A percentile compares a stretch with the other conserved stretches of the same genome.
Evolutionary conservation across 768 basidiomycete genomes (phyloP).

Genomic region (Boletus edulis): DNA sequence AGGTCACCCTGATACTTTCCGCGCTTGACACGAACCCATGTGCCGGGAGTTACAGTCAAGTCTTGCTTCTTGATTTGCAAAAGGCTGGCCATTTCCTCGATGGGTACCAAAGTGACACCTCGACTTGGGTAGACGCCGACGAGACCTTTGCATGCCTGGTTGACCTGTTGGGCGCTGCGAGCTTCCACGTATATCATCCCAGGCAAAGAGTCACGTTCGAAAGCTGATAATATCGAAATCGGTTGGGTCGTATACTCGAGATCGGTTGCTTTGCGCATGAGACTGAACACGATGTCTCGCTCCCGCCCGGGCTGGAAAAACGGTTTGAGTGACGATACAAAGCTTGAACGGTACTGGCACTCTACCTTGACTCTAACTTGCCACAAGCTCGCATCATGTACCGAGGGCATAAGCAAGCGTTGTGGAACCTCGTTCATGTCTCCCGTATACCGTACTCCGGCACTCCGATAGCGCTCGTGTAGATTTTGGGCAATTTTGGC

Average conservation of each 20-base stretch:
- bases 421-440: slow-evolving; percentile 95
- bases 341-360: background rate
- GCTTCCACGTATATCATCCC: slow-evolving; percentile 99
- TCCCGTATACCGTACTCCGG: slow-evolving; percentile 75
- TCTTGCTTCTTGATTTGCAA: slow-evolving; percentile 96
- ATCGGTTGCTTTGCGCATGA: slow-evolving; percentile 91
- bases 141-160: slow-evolving; percentile 81
- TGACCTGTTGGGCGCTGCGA: slow-evolving; percentile 80
- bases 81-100: slow-evolving; percentile 97
- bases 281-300: slow-evolving; percentile 88
- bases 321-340: background rate
- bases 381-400: slow-evolving; percentile 95
- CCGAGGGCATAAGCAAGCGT: slow-evolving; percentile 91
- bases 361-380: slow-evolving; percentile 89
- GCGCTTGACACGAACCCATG: slow-evolving; percentile 93
- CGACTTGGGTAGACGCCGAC: slow-evolving; percentile 88
- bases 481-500: slow-evolving; percentile 83
- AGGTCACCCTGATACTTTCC: slow-evolving; percentile 94
- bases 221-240: slow-evolving; percentile 87
- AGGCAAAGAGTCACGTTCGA: slow-evolving; percentile 91
- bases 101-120: slow-evolving; percentile 83
- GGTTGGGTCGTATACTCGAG: slow-evolving; percentile 75
- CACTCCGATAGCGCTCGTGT: slow-evolving; percentile 71
- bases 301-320: slow-evolving; percentile 77
- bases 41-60: slow-evolving; percentile 75